phyloP scores from a whole-genome alignment of 2,329 filamentous ascomycete genomes.

The Dryadomyces quercus-mongolicae region DNA sequence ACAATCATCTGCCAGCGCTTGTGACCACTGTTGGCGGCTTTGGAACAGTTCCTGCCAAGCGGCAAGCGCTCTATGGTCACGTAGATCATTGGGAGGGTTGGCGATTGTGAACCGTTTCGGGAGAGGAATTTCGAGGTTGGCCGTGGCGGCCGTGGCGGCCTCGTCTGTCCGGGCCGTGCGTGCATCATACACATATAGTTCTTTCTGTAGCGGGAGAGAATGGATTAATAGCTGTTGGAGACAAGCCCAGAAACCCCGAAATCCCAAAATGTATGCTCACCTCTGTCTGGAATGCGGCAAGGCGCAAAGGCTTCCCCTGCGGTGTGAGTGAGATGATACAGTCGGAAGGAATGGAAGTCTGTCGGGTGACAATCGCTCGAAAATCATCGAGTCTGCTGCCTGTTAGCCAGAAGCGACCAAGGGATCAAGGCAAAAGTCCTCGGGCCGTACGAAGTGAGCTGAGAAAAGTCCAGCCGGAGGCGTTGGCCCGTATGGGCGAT shows the following conservation, averaged over 20 bases:
- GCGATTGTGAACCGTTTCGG: slow-evolving; percentile 46
- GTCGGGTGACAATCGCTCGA: slow-evolving; percentile 65
- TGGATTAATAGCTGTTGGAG: neutral
- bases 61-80: slow-evolving; percentile 65
- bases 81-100: slow-evolving; percentile 69
- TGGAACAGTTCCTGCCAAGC: slow-evolving; percentile 87
- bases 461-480: slow-evolving; percentile 64
- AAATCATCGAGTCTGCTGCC: slow-evolving; percentile 66
- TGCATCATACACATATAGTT: slow-evolving; percentile 88
- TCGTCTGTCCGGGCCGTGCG: slow-evolving; percentile 52
- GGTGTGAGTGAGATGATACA: slow-evolving; percentile 81
- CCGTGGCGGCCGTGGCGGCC: slow-evolving; percentile 26
- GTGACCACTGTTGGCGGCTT: slow-evolving; percentile 68
- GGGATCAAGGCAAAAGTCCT: neutral
- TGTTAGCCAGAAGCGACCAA: neutral
- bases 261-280: slow-evolving; percentile 27
- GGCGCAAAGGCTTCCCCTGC: slow-evolving; percentile 72
- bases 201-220: slow-evolving; percentile 45
- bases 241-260: neutral
- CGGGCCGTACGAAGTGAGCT: slow-evolving; percentile 55
- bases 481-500: slow-evolving; percentile 88
- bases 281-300: slow-evolving; percentile 69
- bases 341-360: slow-evolving; percentile 60
- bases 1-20: slow-evolving; percentile 57
- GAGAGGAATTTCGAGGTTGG: slow-evolving; percentile 33